These are phyloP conservation scores for Magnolia sinica DNA, from an alignment of 164 flowering plant genomes.

Conservation along the genomic window DNA sequence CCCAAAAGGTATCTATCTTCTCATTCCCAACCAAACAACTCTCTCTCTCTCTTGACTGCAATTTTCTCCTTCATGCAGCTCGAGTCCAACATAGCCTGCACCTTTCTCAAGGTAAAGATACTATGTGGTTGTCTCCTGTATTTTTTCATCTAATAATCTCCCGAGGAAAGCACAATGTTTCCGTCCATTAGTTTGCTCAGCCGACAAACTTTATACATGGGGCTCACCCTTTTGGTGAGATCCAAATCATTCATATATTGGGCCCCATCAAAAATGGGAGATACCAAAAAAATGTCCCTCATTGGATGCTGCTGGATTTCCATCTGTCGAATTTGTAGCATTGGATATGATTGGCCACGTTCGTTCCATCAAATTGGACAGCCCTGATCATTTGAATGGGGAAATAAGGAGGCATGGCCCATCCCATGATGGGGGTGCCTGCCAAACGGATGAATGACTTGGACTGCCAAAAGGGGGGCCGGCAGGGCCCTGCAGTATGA, in stretches of 20 bases:
- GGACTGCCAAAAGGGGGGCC: neutral
- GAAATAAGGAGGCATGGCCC: neutral
- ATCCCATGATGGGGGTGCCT: neutral
- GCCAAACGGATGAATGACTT: neutral
- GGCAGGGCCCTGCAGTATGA: neutral
- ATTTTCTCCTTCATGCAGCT: constrained; percentile 48
- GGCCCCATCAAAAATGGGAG: neutral
- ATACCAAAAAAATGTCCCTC: neutral
- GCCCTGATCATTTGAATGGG: no score
- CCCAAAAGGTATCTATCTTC: constrained; percentile 63
- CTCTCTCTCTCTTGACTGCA: neutral
- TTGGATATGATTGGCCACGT: no score
- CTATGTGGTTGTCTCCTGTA: neutral
- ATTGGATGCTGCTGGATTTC: neutral
- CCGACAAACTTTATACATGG: neutral
- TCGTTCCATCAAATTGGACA: no score
- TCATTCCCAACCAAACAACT: neutral
- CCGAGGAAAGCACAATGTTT: neutral
- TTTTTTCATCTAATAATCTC: neutral
- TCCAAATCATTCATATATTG: neutral
- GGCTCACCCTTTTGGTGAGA: neutral
- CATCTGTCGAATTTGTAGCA: neutral
- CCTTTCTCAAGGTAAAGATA: constrained; percentile 77
- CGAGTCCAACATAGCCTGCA: constrained; percentile 68
- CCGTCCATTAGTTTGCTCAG: neutral